Percentiles rank a stretch among this genome's conserved stretches.
These are phyloP conservation scores for Puya raimondii DNA, from an alignment of 176 grass and related monocot genomes.

Conservation along the genomic window DNA sequence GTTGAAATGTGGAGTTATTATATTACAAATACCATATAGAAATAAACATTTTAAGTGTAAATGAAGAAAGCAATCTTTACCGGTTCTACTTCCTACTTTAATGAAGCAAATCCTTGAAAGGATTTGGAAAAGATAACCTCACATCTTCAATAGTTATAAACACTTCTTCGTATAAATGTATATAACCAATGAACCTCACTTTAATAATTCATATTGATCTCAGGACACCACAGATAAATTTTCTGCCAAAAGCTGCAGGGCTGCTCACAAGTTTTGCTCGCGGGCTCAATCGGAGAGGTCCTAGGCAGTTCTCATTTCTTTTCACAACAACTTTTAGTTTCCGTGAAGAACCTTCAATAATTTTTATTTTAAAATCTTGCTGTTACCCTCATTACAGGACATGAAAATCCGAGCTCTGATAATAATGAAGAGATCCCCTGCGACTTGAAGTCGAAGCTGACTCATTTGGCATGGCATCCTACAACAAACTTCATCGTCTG, in stretches of 20 bases:
- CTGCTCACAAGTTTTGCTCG: slow-evolving; percentile 9
- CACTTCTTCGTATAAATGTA: too few relatives aligned
- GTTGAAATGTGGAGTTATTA: too few relatives aligned
- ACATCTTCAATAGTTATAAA: too few relatives aligned
- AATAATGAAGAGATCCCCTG: background rate
- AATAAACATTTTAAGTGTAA: too few relatives aligned
- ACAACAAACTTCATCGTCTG: slow-evolving; percentile 19
- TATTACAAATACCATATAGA: too few relatives aligned
- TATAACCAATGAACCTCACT: background rate
- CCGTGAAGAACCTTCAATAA: background rate
- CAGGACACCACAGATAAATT: background rate
- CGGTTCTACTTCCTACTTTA: too few relatives aligned
- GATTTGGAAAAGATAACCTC: too few relatives aligned
- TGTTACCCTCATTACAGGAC: slow-evolving; percentile 3
- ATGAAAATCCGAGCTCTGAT: slow-evolving; percentile 8
- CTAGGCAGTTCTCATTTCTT: background rate
- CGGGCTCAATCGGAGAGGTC: slow-evolving; percentile 15
- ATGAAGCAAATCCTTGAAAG: too few relatives aligned
- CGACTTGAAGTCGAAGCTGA: slow-evolving; percentile 11
- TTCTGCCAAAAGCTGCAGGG: slow-evolving; percentile 1
- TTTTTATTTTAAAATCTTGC: background rate
- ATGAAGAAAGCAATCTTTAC: too few relatives aligned
- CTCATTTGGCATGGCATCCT: slow-evolving; percentile 25
- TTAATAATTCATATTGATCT: background rate
- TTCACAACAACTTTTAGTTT: background rate